phyloP scores from a whole-genome alignment of 2,329 filamentous ascomycete species.

The Alternaria sp. region DNA sequence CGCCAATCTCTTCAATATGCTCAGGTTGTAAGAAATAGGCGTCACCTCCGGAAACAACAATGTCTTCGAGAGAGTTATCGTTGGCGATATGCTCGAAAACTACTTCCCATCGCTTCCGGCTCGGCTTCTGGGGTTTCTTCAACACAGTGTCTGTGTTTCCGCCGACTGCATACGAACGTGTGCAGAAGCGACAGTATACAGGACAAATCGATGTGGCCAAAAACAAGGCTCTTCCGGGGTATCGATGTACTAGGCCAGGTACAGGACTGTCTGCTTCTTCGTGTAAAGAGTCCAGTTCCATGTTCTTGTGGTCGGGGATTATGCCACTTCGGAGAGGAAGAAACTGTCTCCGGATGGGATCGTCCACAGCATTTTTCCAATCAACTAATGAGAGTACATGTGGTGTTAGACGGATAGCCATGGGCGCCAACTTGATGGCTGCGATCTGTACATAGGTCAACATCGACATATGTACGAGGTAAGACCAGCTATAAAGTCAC shows the following conservation, averaged over 20 bases:
- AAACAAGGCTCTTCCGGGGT: slow-evolving; percentile 70
- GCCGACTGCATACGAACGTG: slow-evolving; percentile 68
- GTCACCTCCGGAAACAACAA: slow-evolving; percentile 71
- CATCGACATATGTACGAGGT: background rate
- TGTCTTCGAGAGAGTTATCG: slow-evolving; percentile 62
- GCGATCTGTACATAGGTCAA: slow-evolving; percentile 33
- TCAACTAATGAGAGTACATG: slow-evolving; percentile 68
- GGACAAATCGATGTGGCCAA: slow-evolving; percentile 69
- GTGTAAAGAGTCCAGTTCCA: slow-evolving; percentile 67
- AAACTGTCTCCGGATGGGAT: slow-evolving; percentile 69
- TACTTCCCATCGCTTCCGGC: slow-evolving; percentile 63
- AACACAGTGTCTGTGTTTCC: slow-evolving; percentile 62
- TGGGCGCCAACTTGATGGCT: slow-evolving; percentile 64
- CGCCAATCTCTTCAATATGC: slow-evolving; percentile 63
- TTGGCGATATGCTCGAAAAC: slow-evolving; percentile 66
- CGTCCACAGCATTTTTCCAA: slow-evolving; percentile 67
- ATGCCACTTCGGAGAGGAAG: slow-evolving; percentile 65
- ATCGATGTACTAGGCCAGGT: slow-evolving; percentile 68
- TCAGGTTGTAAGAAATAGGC: slow-evolving; percentile 65
- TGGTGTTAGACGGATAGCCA: slow-evolving; percentile 69
- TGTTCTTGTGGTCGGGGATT: slow-evolving; percentile 63
- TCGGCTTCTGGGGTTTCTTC: slow-evolving; percentile 46
- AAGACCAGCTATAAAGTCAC: background rate
- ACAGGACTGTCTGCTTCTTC: slow-evolving; percentile 66
- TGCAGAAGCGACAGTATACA: slow-evolving; percentile 71